Percentiles rank a stretch among this genome's conserved stretches.
Evolutionary conservation across 2,329 filamentous ascomycete species (phyloP).

Genomic region (Cryphonectria radicalis): DNA sequence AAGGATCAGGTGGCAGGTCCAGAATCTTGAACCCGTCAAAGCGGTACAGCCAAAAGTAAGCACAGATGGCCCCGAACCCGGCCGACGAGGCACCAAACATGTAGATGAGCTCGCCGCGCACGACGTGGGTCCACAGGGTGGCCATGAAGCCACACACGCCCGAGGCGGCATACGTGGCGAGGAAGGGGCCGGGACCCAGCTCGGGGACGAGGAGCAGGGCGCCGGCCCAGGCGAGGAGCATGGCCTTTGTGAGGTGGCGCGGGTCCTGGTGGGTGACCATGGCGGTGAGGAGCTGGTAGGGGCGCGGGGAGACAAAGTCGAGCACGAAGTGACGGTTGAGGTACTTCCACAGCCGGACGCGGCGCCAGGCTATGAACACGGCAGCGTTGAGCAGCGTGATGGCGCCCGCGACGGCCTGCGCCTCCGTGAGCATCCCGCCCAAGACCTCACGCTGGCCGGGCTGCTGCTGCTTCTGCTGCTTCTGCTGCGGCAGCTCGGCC

Average conservation of each 20-base stretch:
- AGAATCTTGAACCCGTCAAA: slow-evolving; percentile 61
- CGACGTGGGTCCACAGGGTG: slow-evolving; percentile 57
- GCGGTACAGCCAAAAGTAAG: slow-evolving; percentile 64
- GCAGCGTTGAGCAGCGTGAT: slow-evolving; percentile 64
- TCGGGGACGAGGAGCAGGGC: slow-evolving; percentile 68
- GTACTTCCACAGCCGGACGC: slow-evolving; percentile 66
- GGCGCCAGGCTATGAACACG: slow-evolving; percentile 63
- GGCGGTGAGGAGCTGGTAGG: slow-evolving; percentile 64
- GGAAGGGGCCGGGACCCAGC: slow-evolving; percentile 69
- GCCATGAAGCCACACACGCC: slow-evolving; percentile 63
- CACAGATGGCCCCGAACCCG: slow-evolving; percentile 62
- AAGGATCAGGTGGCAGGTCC: slow-evolving; percentile 58
- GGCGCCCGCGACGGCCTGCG: slow-evolving; percentile 65
- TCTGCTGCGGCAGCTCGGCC: slow-evolving; percentile 4
- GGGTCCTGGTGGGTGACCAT: slow-evolving; percentile 71
- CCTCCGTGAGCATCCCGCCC: slow-evolving; percentile 56
- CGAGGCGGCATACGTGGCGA: slow-evolving; percentile 66
- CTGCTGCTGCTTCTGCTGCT: background rate
- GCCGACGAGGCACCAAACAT: slow-evolving; percentile 71
- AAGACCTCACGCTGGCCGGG: background rate
- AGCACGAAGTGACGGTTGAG: slow-evolving; percentile 73
- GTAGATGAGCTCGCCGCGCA: slow-evolving; percentile 49
- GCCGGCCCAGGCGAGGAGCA: slow-evolving; percentile 67
- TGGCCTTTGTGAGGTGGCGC: slow-evolving; percentile 66
- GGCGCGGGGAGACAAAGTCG: slow-evolving; percentile 66